Percentiles rank a stretch among this genome's conserved stretches.
Conservation (phyloP, 805 yeast genomes). For the Pichia kluyveri region DNA sequence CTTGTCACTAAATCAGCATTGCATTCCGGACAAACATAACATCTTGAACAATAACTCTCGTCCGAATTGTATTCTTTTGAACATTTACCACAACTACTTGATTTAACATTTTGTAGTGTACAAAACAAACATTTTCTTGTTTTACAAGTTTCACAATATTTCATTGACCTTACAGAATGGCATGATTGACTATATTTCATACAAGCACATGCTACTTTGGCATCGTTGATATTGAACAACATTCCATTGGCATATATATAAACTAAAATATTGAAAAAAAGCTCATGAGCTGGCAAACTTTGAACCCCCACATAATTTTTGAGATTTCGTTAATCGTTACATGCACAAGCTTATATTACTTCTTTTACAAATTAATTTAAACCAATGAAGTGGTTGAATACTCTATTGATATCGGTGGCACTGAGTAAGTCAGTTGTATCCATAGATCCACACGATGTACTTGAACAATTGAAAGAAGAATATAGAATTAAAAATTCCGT, state of each 20-base stretch:
- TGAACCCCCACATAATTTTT: too few species aligned
- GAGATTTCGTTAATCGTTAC: too few species aligned
- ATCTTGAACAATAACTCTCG: slow-evolving; percentile 19
- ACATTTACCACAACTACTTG: slow-evolving; percentile 2
- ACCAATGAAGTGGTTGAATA: background rate
- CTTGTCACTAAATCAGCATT: slow-evolving; percentile 10
- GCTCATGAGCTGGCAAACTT: too few species aligned
- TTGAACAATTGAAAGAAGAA: background rate
- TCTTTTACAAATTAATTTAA: background rate
- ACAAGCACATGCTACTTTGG: slow-evolving; percentile 3
- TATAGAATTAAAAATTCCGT: background rate
- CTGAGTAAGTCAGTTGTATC: background rate
- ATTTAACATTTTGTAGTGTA: slow-evolving; percentile 8
- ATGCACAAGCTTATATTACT: too few species aligned
- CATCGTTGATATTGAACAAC: background rate
- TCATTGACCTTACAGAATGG: slow-evolving; percentile 12
- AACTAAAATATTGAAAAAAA: too few species aligned
- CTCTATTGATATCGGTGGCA: background rate
- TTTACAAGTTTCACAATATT: slow-evolving; percentile 23
- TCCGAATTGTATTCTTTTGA: background rate
- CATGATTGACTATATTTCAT: slow-evolving; percentile 12
- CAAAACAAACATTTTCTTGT: slow-evolving; percentile 23
- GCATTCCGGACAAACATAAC: slow-evolving; percentile 30
- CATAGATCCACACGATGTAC: background rate
- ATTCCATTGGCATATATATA: background rate